Evolutionary conservation across 176 grass and related monocot genomes (phyloP), one percentile per base, ranked within the genome.

Genomic region (Microstegium vimineum): DNA sequence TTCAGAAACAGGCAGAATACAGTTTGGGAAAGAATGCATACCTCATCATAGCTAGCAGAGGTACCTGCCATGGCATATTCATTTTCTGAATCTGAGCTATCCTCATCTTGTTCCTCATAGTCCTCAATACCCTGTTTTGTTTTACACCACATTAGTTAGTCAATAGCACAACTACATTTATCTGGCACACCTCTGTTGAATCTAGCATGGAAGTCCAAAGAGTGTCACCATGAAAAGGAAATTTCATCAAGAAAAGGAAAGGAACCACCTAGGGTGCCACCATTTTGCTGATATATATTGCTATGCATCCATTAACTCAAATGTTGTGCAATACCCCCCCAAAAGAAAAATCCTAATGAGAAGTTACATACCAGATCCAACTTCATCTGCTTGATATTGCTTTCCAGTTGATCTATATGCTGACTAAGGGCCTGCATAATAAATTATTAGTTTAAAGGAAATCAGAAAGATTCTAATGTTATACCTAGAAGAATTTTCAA

Each of bases 391-490:
- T 72, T 87, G 52, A 98, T 98, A 46, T 87, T 91, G 20, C 20
- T 73, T 84, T 98, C 89, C 51, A 98, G 68, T 78, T 91, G 78
- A 49, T 74, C 81, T 91, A 98, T 93, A 84, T 98, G 95, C 85
- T 98, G 88, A 54, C 95, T 91, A 42, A 98, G 95, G 51, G 95
- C 95, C 95, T 98, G 90, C 82, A 81, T 63, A 34, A 82, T 52
- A 82, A 68, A 46, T 69, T 42, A 78, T 34, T 22, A 80, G 63
- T 73, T 86, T 25, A 54, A 73, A 74, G 17, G 12, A 71, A 65
- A 87, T 20, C 22, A 79, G 18, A 72, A 83, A 20, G 51, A 75
- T 42, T 30, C 62, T 54, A 34, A 28, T 25, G 74, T 54, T 45
- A 64, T 34, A 67, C 31, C 12, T 10, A 54, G 18, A 71, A 54